Percentiles rank a stretch among this genome's conserved stretches.
phyloP scores from a whole-genome alignment of 1,284 basidiomycete species.

The Moesziomyces globuligerus region DNA sequence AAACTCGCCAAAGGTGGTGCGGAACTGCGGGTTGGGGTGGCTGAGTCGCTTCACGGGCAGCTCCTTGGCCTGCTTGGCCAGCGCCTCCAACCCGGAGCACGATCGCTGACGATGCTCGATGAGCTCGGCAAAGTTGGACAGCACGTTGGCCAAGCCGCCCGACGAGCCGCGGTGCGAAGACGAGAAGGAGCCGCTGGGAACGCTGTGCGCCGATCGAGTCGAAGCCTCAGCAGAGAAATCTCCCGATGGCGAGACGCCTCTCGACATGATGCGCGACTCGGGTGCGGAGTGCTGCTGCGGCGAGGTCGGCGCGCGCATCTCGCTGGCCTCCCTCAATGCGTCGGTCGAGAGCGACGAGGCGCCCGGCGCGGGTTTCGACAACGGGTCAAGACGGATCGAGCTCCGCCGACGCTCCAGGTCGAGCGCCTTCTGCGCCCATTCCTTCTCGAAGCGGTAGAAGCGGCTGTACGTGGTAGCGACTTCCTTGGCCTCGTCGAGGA shows the following conservation, averaged over 20 bases:
- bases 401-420: constrained; percentile 44
- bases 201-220: constrained; percentile 14
- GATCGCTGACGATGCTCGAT: constrained; percentile 48
- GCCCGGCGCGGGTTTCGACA: constrained; percentile 24
- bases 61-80: constrained; percentile 39
- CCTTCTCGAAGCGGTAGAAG: constrained; percentile 48
- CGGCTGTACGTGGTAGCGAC: constrained; percentile 34
- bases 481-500: constrained; percentile 35
- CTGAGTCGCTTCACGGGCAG: constrained; percentile 43
- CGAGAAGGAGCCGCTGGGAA: constrained; percentile 23
- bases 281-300: constrained; percentile 37
- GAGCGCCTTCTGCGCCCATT: constrained; percentile 47
- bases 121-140: constrained; percentile 46
- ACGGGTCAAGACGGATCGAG: constrained; percentile 39
- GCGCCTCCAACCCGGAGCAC: constrained; percentile 41
- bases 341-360: constrained; percentile 17
- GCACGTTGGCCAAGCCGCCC: constrained; percentile 29
- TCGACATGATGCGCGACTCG: constrained; percentile 36
- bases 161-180: constrained; percentile 32
- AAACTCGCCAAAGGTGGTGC: constrained; percentile 39
- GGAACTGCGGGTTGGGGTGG: constrained; percentile 43
- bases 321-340: constrained; percentile 2
- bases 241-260: constrained; percentile 30
- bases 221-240: constrained; percentile 4
- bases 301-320: constrained; percentile 8